Percentiles rank a stretch among this genome's conserved stretches.
Evolutionary conservation across 2,329 filamentous ascomycete species (phyloP).

Genomic region (Hypoxylon sp.): DNA sequence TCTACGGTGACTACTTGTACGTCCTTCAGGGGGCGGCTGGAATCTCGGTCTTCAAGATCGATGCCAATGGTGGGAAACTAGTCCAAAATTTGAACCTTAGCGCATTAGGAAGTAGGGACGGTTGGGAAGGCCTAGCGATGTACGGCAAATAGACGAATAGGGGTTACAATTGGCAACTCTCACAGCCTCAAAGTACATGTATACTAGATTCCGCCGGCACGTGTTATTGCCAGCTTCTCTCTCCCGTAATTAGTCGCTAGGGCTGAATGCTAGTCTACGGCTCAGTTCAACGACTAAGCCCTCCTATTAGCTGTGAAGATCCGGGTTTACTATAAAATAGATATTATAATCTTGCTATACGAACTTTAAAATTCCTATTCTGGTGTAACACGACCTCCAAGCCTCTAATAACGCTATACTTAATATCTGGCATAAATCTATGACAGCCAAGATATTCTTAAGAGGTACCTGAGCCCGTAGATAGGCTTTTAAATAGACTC

Average conservation of each 20-base stretch:
- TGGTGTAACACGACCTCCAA: not conserved
- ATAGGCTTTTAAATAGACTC: not conserved
- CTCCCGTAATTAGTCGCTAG: not conserved
- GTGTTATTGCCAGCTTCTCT: not conserved
- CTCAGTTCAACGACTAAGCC: not conserved
- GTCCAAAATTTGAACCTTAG: constrained; percentile 4
- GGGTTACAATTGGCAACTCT: not conserved
- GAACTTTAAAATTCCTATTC: not conserved
- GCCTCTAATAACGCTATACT: not conserved
- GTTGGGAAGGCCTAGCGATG: constrained; percentile 3
- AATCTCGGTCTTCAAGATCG: constrained; percentile 6
- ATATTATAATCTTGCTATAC: not conserved
- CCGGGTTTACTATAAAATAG: not conserved
- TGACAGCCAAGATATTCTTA: not conserved
- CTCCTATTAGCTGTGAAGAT: not conserved
- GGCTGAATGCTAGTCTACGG: not conserved
- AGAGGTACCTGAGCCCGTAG: too few relatives aligned
- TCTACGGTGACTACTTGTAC: constrained; percentile 5
- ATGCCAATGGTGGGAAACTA: not conserved
- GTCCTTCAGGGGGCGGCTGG: constrained; percentile 1
- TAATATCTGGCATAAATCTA: not conserved
- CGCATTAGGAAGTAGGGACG: not conserved
- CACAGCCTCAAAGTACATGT: not conserved
- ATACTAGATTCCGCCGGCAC: not conserved
- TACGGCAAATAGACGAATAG: constrained; percentile 4